Conservation (phyloP, 495 filamentous ascomycete species). For the Staphylotrichum longicolle region DNA sequence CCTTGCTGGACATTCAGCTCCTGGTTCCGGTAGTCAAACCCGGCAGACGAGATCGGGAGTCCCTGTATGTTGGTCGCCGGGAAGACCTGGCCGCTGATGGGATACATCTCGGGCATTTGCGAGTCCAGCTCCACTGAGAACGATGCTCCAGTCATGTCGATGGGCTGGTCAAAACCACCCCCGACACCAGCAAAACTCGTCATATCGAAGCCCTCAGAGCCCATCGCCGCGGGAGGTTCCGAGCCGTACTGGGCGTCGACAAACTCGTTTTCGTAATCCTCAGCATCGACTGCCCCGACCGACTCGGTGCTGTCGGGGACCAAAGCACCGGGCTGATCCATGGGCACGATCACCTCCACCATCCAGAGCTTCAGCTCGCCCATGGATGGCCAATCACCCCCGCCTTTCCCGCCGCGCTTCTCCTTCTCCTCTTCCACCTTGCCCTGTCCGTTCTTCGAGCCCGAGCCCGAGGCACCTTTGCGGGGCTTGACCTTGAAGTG, state of each 20-base stretch:
- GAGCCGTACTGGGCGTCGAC: constrained; percentile 16
- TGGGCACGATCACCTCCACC: constrained; percentile 57
- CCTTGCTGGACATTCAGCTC: constrained; percentile 20
- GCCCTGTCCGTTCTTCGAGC: constrained; percentile 38
- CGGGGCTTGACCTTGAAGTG: constrained; percentile 66
- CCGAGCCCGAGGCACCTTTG: constrained; percentile 40
- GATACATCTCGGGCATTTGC: constrained; percentile 22
- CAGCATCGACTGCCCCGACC: constrained; percentile 31
- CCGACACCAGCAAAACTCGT: constrained; percentile 34
- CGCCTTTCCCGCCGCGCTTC: constrained; percentile 76
- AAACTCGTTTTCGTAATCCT: constrained; percentile 34
- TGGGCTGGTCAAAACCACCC: constrained; percentile 27
- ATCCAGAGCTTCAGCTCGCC: constrained; percentile 79
- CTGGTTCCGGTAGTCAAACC: constrained; percentile 32
- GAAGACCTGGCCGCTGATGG: constrained; percentile 30
- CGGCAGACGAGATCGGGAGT: constrained; percentile 43
- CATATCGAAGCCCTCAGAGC: constrained; percentile 29
- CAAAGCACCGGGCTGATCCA: constrained; percentile 33
- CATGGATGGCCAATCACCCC: constrained; percentile 81
- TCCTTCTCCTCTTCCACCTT: constrained; percentile 44
- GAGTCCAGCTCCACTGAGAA: constrained; percentile 24
- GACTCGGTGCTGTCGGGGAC: constrained; percentile 31
- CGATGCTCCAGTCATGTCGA: constrained; percentile 19
- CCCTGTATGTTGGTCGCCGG: constrained; percentile 24
- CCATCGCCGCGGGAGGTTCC: constrained; percentile 19